Conservation (phyloP, 305 asterid genomes). For the Solanum aculeatissimum region DNA sequence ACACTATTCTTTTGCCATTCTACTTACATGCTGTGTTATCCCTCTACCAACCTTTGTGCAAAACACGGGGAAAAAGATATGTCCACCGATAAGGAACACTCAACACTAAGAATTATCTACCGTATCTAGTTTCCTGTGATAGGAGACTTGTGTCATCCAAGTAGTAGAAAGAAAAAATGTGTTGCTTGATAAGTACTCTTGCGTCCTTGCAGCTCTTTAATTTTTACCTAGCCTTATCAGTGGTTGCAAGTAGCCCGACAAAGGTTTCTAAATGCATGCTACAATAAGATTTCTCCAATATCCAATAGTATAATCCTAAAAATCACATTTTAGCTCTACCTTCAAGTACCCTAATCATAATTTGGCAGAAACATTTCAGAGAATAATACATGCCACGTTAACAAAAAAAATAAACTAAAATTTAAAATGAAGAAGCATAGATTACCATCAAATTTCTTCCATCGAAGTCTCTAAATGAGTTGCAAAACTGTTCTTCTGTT, state of each 20-base stretch:
- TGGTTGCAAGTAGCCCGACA: neutral
- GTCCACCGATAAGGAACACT: neutral
- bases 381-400: neutral
- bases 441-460: slow-evolving; percentile 43
- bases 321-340: neutral
- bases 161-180: neutral
- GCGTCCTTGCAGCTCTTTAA: neutral
- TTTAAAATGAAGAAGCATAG: slow-evolving; percentile 3
- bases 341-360: neutral
- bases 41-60: neutral
- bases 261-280: neutral
- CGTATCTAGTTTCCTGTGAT: neutral
- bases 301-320: neutral
- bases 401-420: neutral
- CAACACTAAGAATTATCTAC: neutral
- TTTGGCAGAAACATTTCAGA: neutral
- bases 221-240: neutral
- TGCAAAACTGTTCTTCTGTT: slow-evolving; percentile 38
- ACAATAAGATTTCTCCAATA: neutral
- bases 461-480: slow-evolving; percentile 29
- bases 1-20: neutral
- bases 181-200: neutral
- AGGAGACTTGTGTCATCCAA: neutral
- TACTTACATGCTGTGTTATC: neutral
- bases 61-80: neutral